Evolutionary conservation across 2,329 filamentous ascomycete species (phyloP), one percentile per base, ranked within the genome.

Genomic region (Chaetothyriales sp.): DNA sequence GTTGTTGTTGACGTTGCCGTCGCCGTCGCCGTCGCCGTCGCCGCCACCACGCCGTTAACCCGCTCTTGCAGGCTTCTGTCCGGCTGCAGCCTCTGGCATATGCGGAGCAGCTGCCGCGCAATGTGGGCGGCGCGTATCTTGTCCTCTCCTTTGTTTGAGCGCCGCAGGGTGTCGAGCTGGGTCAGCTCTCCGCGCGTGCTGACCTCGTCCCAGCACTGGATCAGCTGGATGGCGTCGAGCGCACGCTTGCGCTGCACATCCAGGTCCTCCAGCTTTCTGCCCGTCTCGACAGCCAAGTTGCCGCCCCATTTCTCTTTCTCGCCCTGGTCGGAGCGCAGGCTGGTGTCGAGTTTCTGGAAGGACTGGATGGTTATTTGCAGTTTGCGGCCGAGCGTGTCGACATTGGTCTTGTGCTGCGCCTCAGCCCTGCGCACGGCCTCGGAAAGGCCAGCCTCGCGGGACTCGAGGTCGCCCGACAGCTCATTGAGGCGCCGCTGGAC

Each of bases 201-300:
- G 61, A 98, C 88, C 64, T 97, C 90, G 43, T 88, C 81, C 90
- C 92, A 98, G 71, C 92, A 98, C 65, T 94, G 86, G 58, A 98
- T 89, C 54, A 98, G 70, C 66, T 97, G 97, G 65, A 86, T 90
- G 55, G 92, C 89, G 71, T 98, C 92, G 66, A 92, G 77, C 29
- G 92, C 92, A 54, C 90, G 77, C 64, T 88, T 83, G 60, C 89
- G 77, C 70, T 98, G 94, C 63, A 88, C 81, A 68, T 98, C 92
- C 54, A 98, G 75, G 67, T 97, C 90, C 70, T 98, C 92, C 9
- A 98, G 74, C 63, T 84, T 83, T 70, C 94, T 89, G 60, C 92
- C 92, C 49, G 95, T 97, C 66, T 94, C 87, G 50, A 98, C 88
- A 0, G 92, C 92, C 57, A 92, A 80, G 65, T 90, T 94, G 1